Conservation (phyloP, 345 rosid species). For the Theobroma cacao region DNA sequence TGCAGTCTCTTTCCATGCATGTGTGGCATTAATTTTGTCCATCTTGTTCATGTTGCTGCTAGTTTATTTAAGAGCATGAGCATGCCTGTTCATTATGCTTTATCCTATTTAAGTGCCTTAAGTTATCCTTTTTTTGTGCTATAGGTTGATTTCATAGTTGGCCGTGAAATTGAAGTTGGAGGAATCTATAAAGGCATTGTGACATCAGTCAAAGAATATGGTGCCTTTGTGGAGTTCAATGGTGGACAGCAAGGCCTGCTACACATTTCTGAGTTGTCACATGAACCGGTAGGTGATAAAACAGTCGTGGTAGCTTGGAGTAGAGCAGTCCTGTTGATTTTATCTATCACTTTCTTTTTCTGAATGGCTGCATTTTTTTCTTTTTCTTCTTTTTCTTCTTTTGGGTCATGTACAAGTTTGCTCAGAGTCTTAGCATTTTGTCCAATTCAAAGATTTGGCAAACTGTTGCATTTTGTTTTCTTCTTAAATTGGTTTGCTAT, state of each 20-base stretch:
- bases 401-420: background rate
- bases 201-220: slow-evolving; percentile 88
- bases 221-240: slow-evolving; percentile 94
- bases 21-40: background rate
- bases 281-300: slow-evolving; percentile 62
- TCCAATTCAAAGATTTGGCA: background rate
- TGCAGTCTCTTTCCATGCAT: background rate
- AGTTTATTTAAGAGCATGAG: background rate
- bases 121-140: slow-evolving; percentile 15
- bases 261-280: slow-evolving; percentile 92
- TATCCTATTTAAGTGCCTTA: background rate
- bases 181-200: slow-evolving; percentile 84
- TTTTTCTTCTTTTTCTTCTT: background rate
- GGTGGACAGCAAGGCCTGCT: slow-evolving; percentile 96
- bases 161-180: slow-evolving; percentile 87
- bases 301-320: background rate
- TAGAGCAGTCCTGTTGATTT: background rate
- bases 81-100: background rate
- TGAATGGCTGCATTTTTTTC: background rate
- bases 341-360: background rate
- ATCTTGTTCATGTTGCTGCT: background rate
- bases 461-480: background rate
- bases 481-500: background rate
- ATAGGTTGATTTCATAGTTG: slow-evolving; percentile 78
- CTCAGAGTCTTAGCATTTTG: background rate